Base-by-base conservation (phyloP, 257 asterid genomes). In the Fraxinus anomala region DNA sequence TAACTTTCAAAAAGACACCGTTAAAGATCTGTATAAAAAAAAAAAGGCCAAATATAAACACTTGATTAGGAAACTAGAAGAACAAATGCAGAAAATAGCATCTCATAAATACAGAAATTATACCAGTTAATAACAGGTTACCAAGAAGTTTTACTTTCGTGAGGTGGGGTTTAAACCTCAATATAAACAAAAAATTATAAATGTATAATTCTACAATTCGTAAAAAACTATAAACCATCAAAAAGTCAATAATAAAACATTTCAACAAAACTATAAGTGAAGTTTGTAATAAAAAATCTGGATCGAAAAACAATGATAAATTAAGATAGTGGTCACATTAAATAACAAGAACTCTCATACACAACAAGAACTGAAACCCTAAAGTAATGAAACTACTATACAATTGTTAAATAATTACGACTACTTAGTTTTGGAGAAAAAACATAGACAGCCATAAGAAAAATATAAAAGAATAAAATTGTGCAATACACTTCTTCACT, bases 1-100 rank as follows among this genome's bases (percentile, higher is more conserved):
- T 89, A 4, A 89, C 91, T 82, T 87, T 89, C 88, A 89, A 65
- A 33, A 89, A 89, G 26, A 89, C 93, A 1, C 93, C 91, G 37
- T 89, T 89, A 21, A 89, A 89, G 77, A 89, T 89, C 93, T 89
- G 70, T 69, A 40, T 19, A 11, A 30, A 40, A 19, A 30, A 40
- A 19, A 11, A 31, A 3, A 24, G 51, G 51, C 51, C 51, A 12
- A 42, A 42, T 42, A 44, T 23, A n/a, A 68, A 24, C 0, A 3
- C n/a, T 33, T 23, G 2, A 67, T 77, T 24, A 54, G 71, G 71
- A 24, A 56, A 19, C 17, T n/a, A 9, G 17, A 5, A 37, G 63
- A 36, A 34, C 14, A 10, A 30, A 9, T 23, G 54, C 54, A 44
- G 54, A 44, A 44, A 12, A 44, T 44, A 42, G 16, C 17, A 12